Evolutionary conservation across 768 basidiomycete genomes (phyloP), one percentile per base, ranked within the genome.

Genomic region (Lactarius tabidus): DNA sequence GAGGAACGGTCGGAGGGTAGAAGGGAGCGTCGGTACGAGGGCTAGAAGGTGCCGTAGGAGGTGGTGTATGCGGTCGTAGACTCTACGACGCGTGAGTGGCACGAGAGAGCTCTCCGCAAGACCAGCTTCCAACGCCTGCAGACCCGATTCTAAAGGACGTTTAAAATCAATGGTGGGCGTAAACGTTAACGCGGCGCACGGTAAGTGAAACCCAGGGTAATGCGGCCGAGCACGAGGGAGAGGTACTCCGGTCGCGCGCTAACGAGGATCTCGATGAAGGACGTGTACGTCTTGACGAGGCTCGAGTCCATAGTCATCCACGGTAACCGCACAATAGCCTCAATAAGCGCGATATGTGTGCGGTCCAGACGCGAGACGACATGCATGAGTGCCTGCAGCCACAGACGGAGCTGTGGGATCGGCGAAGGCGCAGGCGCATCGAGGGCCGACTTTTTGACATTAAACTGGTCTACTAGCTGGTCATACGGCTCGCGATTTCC

Each of bases 221-320:
- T 87, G 77, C 85, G 94, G 64, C 82, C 81, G 6, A 98, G 84
- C 7, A 98, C 87, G 59, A 90, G 81, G 28, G 88, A 89, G 36
- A 96, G 82, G 76, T 96, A 98, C 77, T 97, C 93, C 65, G 95
- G 92, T 67, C 90, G 80, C 28, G 96, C 93, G 67, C 91, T 93
- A 70, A 96, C 84, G 45, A 99, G 85, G 80, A 95, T 92, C 31
- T 93, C 91, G 56, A 94, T 84, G 74, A 97, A 97, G 39, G 89
- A 83, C 35, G 88, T 89, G 77, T 96, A 98, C 6, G 88, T 87
- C 75, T 89, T 90, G 59, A 95, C 94, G 69, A 96, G 91, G 38
- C 79, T 78, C 36, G 84, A 84, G 72, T 96, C 95, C 76, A 93
- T 85, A n/a, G 87, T 91, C 18, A 91, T 88, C 97, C 97, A 99